Base-by-base conservation (phyloP, 73 alveolate genomes). In the Breviolum minutum region DNA sequence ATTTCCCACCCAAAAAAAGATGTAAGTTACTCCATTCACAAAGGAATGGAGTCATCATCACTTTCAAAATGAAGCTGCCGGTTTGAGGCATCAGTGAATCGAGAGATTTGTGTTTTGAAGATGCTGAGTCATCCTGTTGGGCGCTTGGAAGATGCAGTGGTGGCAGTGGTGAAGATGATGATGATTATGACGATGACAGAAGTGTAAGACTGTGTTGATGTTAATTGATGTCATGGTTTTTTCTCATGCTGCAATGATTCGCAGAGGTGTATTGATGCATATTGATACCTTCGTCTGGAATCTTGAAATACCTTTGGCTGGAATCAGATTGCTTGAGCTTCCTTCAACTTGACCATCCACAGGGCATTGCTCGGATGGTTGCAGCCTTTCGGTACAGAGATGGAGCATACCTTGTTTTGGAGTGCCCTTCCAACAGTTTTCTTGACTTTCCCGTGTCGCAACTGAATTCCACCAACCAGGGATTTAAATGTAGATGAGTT, bases 341-440 rank as follows among this genome's bases (percentile, higher is more conserved):
- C n/a, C 17, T 22, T 6, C 77, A 22, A 22, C 77, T 22, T 40
- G 54, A 40, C 77, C 24, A 22, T 22, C 77, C 70, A 29, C 32
- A 90, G 97, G 98, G 98, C 81, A 93, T 93, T 54, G 98, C 98
- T 61, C 91, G 98, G 27, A 93, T 93, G 98, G 98, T 93, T 40
- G 98, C 98, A 11, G 90, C 98, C 32, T 93, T 93, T 48, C 98
- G 98, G 60, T 93, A 93, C 98, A 63, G 91, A 14, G 98, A 93
- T 61, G 90, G 98, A 16, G 98, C 98, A 10, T 93, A 93, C 70
- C 69, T 93, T 24, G 98, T 93, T 27, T 29, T 93, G 54, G 98
- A 93, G 98, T 90, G 74, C 96, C 61, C 81, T 48, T 19, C 54
- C 3, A 40, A 40, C 54, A 40, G 3, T 3, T 40, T 40, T 40